Evolutionary conservation across 495 filamentous ascomycete genomes (phyloP).

Genomic region (Penicillium turbatum): DNA sequence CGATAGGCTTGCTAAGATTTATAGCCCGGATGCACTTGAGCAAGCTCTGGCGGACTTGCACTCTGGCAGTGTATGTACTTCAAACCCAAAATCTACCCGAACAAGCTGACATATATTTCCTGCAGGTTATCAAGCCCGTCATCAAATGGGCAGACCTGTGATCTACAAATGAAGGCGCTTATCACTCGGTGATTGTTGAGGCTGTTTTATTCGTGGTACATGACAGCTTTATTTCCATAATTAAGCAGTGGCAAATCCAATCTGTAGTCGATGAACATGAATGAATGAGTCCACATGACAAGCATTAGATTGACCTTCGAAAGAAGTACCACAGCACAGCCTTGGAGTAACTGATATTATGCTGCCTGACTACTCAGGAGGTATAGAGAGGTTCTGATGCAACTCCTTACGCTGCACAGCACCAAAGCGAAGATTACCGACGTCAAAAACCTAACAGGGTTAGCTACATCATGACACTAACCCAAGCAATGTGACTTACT

Average conservation of each 20-base stretch:
- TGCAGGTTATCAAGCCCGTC: constrained; percentile 19
- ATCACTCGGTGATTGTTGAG: neutral
- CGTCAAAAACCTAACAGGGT: constrained; percentile 58
- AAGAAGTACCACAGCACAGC: neutral
- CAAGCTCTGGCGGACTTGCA: constrained; percentile 34
- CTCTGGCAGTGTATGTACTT: constrained; percentile 19
- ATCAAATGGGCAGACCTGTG: constrained; percentile 16
- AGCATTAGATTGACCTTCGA: neutral
- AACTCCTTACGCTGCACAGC: constrained; percentile 60
- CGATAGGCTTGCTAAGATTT: constrained; percentile 32
- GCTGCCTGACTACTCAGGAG: constrained; percentile 8
- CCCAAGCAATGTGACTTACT: constrained; percentile 41
- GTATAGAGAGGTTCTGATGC: constrained; percentile 43
- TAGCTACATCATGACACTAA: neutral
- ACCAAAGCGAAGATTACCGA: constrained; percentile 67
- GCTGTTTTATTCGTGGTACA: neutral
- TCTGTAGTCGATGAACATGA: no score
- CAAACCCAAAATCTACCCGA: no score
- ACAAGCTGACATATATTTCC: neutral
- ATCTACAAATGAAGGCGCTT: neutral
- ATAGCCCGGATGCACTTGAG: constrained; percentile 25
- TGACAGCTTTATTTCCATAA: neutral
- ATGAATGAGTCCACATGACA: neutral
- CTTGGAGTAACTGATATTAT: neutral
- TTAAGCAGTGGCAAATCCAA: neutral